Evolutionary conservation across 208 protist genomes (phyloP).

Genomic region (Acanthamoeba pearcei): DNA sequence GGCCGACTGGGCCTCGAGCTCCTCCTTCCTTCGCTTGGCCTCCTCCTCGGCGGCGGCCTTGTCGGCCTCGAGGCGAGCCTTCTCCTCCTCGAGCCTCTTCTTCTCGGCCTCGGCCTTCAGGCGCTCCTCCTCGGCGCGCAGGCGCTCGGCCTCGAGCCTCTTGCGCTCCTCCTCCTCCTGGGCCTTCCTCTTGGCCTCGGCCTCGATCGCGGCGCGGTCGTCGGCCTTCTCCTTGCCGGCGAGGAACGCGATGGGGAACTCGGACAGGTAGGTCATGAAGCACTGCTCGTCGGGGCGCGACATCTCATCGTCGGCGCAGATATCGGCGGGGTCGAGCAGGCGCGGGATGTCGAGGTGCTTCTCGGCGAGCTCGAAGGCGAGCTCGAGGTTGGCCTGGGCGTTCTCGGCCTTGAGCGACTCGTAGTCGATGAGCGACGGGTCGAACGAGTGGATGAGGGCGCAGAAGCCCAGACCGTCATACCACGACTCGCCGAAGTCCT

Average conservation of each 20-base stretch:
- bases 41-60: constrained; percentile 51
- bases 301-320: constrained; percentile 79
- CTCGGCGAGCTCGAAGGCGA: constrained; percentile 89
- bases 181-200: constrained; percentile 52
- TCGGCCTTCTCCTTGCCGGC: constrained; percentile 55
- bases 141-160: constrained; percentile 36
- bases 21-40: constrained; percentile 31
- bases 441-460: constrained; percentile 83
- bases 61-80: constrained; percentile 52
- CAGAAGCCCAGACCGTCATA: constrained; percentile 85
- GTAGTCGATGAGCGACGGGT: constrained; percentile 74
- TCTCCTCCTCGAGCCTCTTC: constrained; percentile 52
- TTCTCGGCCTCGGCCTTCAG: constrained; percentile 45
- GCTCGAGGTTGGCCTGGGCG: constrained; percentile 9
- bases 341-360: constrained; percentile 86
- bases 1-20: constrained; percentile 36
- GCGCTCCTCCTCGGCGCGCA: constrained; percentile 58
- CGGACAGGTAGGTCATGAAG: constrained; percentile 91
- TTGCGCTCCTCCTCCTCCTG: constrained; percentile 64
- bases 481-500: constrained; percentile 86
- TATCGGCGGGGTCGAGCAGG: constrained; percentile 87
- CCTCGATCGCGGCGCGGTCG: background rate
- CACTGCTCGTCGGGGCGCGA: constrained; percentile 86
- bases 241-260: constrained; percentile 85
- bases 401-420: constrained; percentile 44